Conservation (phyloP, 257 asterid species). For the Nicotiana tabacum region DNA sequence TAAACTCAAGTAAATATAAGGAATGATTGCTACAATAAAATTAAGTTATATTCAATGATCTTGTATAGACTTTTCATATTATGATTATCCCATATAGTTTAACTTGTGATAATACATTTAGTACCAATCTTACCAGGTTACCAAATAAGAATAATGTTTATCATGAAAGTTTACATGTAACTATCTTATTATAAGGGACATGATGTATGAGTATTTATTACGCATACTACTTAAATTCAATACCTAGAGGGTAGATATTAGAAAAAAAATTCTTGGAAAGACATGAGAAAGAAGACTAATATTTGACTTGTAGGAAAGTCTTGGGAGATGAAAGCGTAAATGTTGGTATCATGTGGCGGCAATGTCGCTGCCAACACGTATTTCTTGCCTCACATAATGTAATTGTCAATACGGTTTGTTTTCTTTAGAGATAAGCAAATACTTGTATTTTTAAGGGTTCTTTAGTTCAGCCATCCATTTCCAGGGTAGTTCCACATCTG, state of each 20-base stretch:
- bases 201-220: not conserved
- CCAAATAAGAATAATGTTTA: not conserved
- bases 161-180: not conserved
- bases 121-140: not conserved
- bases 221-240: not conserved
- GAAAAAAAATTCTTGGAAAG: not conserved
- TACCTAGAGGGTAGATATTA: not conserved
- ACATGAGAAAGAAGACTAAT: not conserved
- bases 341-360: not conserved
- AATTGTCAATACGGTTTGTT: not conserved
- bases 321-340: not conserved
- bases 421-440: slow-evolving; percentile 1
- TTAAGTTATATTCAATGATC: not conserved
- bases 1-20: not conserved
- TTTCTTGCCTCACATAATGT: not conserved
- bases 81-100: not conserved
- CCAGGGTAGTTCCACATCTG: not conserved
- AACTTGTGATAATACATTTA: not conserved
- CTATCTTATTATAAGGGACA: not conserved
- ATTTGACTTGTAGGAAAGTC: not conserved
- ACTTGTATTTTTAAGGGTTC: not conserved
- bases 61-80: not conserved
- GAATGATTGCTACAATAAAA: not conserved
- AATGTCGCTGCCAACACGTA: not conserved
- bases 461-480: slow-evolving; percentile 39